A percentile compares a stretch with the other conserved stretches of the same genome.
Evolutionary conservation across 1,284 basidiomycete genomes (phyloP).

Genomic region (Neotropicomus parvogracilis): DNA sequence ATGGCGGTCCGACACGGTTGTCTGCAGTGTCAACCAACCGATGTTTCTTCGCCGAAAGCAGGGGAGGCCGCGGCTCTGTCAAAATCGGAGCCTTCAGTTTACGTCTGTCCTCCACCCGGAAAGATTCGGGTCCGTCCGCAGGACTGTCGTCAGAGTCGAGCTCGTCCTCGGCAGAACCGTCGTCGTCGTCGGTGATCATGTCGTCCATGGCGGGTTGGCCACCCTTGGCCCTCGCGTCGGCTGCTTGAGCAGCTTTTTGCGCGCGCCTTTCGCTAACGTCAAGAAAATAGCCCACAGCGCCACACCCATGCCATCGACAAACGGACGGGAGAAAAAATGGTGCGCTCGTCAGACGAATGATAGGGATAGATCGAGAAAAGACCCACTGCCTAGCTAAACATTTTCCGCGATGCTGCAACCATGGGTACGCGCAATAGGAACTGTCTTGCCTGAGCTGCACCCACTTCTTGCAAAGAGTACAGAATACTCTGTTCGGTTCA

Average conservation of each 20-base stretch:
- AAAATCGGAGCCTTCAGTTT: slow-evolving; percentile 28
- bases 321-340: not conserved
- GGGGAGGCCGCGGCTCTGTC: slow-evolving; percentile 21
- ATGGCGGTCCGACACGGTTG: slow-evolving; percentile 22
- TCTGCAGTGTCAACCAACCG: slow-evolving; percentile 20
- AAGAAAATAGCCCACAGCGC: not conserved
- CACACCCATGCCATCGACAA: slow-evolving; percentile 8
- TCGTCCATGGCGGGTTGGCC: slow-evolving; percentile 27
- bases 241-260: slow-evolving; percentile 42
- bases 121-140: slow-evolving; percentile 18
- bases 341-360: slow-evolving; percentile 9
- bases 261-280: slow-evolving; percentile 45
- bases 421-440: slow-evolving; percentile 72
- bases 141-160: slow-evolving; percentile 42
- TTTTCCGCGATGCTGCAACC: slow-evolving; percentile 71
- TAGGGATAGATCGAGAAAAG: slow-evolving; percentile 4
- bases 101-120: slow-evolving; percentile 29
- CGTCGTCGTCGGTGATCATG: slow-evolving; percentile 27
- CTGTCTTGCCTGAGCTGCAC: slow-evolving; percentile 71
- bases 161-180: slow-evolving; percentile 37
- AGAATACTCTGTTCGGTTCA: slow-evolving; percentile 72
- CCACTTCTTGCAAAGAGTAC: slow-evolving; percentile 71
- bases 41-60: slow-evolving; percentile 24
- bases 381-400: slow-evolving; percentile 63
- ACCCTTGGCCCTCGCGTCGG: slow-evolving; percentile 26